A percentile compares a stretch with the other conserved stretches of the same genome.
phyloP scores from a whole-genome alignment of 2,329 filamentous ascomycete genomes.

The Onygenales sp. region DNA sequence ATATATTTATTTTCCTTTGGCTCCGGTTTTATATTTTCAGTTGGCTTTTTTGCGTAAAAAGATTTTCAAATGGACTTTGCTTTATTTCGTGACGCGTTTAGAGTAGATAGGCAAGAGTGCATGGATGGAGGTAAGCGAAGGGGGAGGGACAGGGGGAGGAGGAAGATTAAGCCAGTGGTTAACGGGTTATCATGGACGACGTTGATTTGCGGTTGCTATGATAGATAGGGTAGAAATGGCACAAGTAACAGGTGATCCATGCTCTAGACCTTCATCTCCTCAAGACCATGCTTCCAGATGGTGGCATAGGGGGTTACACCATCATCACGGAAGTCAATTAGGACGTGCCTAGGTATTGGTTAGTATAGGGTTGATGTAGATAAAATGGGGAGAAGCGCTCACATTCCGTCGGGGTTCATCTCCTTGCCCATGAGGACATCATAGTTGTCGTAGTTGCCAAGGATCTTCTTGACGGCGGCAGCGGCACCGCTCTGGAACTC shows the following conservation, averaged over 20 bases:
- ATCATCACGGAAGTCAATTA: slow-evolving; percentile 97
- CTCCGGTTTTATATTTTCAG: no score
- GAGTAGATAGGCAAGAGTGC: neutral
- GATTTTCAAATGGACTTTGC: neutral
- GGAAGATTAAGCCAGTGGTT: neutral
- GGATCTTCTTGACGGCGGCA: slow-evolving; percentile 69
- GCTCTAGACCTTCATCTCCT: slow-evolving; percentile 77
- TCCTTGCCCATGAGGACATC: slow-evolving; percentile 89
- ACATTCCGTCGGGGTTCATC: slow-evolving; percentile 93
- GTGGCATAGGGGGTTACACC: slow-evolving; percentile 81
- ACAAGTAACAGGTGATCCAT: neutral
- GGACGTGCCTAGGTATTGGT: slow-evolving; percentile 55
- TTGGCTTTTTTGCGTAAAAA: no score
- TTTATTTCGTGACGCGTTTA: neutral
- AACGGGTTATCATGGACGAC: neutral
- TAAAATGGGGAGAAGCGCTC: slow-evolving; percentile 33
- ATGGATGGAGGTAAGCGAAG: neutral
- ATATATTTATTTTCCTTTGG: no score
- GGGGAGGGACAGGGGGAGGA: neutral
- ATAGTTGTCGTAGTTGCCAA: slow-evolving; percentile 91
- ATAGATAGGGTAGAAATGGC: neutral
- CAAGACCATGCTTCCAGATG: slow-evolving; percentile 91
- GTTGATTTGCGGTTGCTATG: neutral
- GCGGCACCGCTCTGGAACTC: slow-evolving; percentile 70
- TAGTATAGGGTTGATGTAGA: neutral